Base-by-base conservation (phyloP, 805 yeast species). In the Saccharomycopsis vini region DNA sequence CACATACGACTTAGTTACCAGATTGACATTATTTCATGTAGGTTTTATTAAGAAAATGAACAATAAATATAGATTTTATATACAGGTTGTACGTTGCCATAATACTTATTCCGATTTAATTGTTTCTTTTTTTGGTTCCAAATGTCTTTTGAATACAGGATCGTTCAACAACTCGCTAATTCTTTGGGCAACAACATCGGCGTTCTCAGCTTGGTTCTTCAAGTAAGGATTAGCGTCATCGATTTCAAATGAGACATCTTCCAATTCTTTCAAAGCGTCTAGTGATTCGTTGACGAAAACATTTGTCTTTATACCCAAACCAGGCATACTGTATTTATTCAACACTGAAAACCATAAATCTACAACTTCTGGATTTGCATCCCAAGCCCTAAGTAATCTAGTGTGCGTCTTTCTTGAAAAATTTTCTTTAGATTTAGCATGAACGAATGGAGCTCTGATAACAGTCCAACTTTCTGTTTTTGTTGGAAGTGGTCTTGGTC, bases 401-500 rank as follows among this genome's bases (percentile, higher is more conserved):
- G 81, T 77, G 61, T 77, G 84, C 1, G 97, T 92, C 39, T 75
- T 72, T 67, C 97, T 79, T 67, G 85, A 84, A 64, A 84, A 92
- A 69, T 90, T 92, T 67, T 90, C 95, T 66, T 92, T 92, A 7
- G 92, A 73, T 61, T 88, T 89, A 42, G 97, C 95, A 58, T 86
- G 92, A 18, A 84, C 95, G 61, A 92, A 92, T 1, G 97, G 97
- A 3, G 95, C 79, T 60, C 81, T 76, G 56, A 82, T 88, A 36
- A 92, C 95, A 0, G 98, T 92, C 86, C 95, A 90, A 54, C 88
- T 75, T 62, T 90, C 84, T 54, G 79, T 75, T 58, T 77, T 81
- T 3, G 82, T 78, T 50, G 77, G 81, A 51, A 75, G 61, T 39
- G 79, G 84, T 28, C 68, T 70, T 16, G 90, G 81, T 2, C 88